Percentiles rank a stretch among this genome's conserved stretches.
Conservation (phyloP, 2,329 filamentous ascomycete genomes). For the Curvularia eragrostidis region DNA sequence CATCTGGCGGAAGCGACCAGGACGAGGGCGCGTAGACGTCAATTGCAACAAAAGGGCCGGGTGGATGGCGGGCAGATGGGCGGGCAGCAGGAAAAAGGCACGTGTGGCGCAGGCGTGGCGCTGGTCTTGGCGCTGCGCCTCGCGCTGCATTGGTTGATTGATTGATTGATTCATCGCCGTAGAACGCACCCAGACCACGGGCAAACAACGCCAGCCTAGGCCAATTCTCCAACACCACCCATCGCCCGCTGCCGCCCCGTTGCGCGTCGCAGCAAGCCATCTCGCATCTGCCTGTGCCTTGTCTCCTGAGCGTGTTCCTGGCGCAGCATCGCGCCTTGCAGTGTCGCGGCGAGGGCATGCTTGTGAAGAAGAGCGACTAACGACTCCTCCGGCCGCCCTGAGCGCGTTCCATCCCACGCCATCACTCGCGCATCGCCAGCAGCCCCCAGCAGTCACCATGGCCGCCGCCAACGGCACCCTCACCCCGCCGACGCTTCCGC, state of each 20-base stretch:
- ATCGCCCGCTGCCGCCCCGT: conserved; percentile 15
- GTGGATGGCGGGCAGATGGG: conserved; percentile 7
- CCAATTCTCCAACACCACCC: conserved; percentile 25
- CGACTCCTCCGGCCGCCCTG: conserved; percentile 35
- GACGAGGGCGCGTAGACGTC: conserved; percentile 18
- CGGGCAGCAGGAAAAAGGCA: conserved; percentile 7
- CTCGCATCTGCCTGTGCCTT: conserved; percentile 2
- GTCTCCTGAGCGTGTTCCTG: not conserved
- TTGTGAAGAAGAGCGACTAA: conserved; percentile 22
- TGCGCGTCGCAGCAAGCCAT: conserved; percentile 20
- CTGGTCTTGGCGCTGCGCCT: conserved; percentile 30
- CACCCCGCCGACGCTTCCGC: conserved; percentile 42
- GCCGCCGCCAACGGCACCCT: conserved; percentile 48
- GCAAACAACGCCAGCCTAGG: conserved; percentile 24
- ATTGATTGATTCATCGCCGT: conserved; percentile 29
- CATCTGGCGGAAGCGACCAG: conserved; percentile 36
- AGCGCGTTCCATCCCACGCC: conserved; percentile 44
- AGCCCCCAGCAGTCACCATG: conserved; percentile 40
- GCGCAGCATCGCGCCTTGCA: conserved; percentile 3
- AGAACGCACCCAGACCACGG: conserved; percentile 28
- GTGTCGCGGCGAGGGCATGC: conserved; percentile 18
- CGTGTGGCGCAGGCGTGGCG: conserved; percentile 12
- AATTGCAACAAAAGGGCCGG: conserved; percentile 19
- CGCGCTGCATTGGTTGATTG: conserved; percentile 21
- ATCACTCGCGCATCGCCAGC: conserved; percentile 45